phyloP scores from a whole-genome alignment of 2,329 filamentous ascomycete genomes.

The Colletotrichum gigasporum region DNA sequence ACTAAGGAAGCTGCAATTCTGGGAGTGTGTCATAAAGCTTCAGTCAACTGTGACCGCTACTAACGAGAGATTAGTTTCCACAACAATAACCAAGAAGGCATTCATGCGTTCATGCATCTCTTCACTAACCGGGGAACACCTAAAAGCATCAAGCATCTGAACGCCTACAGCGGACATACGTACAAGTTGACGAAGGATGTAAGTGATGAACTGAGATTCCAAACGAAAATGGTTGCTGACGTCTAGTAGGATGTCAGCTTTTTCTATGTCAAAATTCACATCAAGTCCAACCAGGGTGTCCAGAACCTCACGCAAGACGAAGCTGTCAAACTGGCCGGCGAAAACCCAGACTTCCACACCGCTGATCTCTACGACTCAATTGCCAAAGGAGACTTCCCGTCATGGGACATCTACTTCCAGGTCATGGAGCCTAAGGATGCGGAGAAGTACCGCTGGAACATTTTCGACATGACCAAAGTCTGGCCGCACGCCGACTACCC shows the following conservation, averaged over 20 bases:
- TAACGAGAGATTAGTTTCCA: slow-evolving; percentile 3
- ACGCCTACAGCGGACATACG: slow-evolving; percentile 54
- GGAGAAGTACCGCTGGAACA: slow-evolving; percentile 53
- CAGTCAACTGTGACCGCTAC: slow-evolving; percentile 61
- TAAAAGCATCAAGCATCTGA: slow-evolving; percentile 50
- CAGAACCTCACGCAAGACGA: slow-evolving; percentile 50
- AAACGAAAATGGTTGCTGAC: neutral
- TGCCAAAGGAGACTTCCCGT: slow-evolving; percentile 50
- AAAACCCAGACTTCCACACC: slow-evolving; percentile 60
- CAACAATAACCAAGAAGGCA: slow-evolving; percentile 51
- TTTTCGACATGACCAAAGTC: slow-evolving; percentile 65
- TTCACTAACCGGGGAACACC: slow-evolving; percentile 56
- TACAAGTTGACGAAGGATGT: slow-evolving; percentile 48
- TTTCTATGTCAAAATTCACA: slow-evolving; percentile 54
- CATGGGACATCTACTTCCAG: slow-evolving; percentile 61
- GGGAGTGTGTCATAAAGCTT: slow-evolving; percentile 51
- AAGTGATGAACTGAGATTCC: slow-evolving; percentile 33
- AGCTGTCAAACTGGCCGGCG: slow-evolving; percentile 39
- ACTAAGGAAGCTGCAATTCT: slow-evolving; percentile 20
- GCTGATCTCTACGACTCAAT: slow-evolving; percentile 58
- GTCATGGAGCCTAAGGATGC: slow-evolving; percentile 59
- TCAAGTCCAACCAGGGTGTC: slow-evolving; percentile 53
- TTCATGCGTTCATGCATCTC: slow-evolving; percentile 56
- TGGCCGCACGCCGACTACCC: slow-evolving; percentile 61
- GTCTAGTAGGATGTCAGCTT: slow-evolving; percentile 49